Base-by-base conservation (phyloP, 129 eudicot genomes). In the Chrysanthemum makinoi region DNA sequence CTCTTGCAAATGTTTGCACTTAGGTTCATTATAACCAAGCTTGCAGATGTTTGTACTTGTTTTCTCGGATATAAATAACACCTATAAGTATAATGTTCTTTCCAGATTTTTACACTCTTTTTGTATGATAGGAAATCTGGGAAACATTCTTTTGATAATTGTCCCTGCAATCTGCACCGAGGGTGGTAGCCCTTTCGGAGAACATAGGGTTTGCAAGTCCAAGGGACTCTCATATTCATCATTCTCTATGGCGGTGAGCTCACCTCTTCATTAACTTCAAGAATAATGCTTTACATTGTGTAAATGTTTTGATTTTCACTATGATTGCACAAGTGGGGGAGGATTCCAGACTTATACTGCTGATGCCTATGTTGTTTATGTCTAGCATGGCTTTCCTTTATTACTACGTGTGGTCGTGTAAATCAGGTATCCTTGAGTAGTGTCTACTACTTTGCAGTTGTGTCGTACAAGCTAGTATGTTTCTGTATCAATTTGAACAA, bases 101-200 rank as follows among this genome's bases (percentile, higher is more conserved):
- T 3, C 47, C 44, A 12, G 4, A 22, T 1, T 2, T 6, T 10
- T 28, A 5, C 51, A 28, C 58, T 62, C 35, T 59, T 15, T 65
- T 7, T 63, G 10, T 12, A 4, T 68, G 11, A 51, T 16, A 95
- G 97, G 94, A 44, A 95, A 95, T 81, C 71, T 90, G 86, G 99
- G 99, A 69, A 84, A 79, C 72, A 83, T 95, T 50, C 70, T 95
- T 12, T 56, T 95, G 80, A 90, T 95, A 47, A 75, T 95, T 19
- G 77, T 95, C 61, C 99, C 99, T 46, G 99, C 96, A 49, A 88
- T 90, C 16, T 95, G 99, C 80, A 65, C 75, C 0, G 91, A 95
- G 59, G 77, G 79, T 28, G 97, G 99, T 3, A 90, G 86, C 77
- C 99, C 99, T 17, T 95, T 95, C 56, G 97, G 97, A 14, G 95